Conservation (phyloP, 441 rosid species). For the Erysimum pusillum region DNA sequence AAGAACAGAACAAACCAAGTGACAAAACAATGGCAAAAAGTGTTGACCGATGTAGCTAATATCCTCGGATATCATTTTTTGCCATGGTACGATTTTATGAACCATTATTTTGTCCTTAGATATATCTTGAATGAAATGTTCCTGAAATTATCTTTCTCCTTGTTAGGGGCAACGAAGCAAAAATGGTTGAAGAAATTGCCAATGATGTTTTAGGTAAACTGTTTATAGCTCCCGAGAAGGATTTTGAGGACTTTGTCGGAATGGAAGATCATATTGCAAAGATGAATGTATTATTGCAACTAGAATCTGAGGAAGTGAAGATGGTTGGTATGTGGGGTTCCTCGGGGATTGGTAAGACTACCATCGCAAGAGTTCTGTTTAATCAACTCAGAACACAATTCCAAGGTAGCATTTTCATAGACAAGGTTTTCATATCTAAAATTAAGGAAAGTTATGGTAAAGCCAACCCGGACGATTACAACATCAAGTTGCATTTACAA, state of each 20-base stretch:
- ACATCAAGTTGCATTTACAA: constrained; percentile 10
- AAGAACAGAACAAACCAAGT: background rate
- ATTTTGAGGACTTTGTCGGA: background rate
- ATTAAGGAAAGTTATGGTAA: background rate
- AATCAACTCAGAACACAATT: background rate
- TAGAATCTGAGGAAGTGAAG: background rate
- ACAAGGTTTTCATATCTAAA: background rate
- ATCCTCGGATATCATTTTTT: constrained; percentile 17
- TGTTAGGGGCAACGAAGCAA: background rate
- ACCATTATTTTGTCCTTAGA: background rate
- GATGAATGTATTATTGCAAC: background rate
- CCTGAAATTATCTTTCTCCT: background rate
- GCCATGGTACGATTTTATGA: background rate
- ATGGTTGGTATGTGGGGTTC: constrained; percentile 25
- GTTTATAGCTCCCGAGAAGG: background rate
- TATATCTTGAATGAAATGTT: background rate
- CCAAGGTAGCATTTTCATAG: background rate
- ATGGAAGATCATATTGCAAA: background rate
- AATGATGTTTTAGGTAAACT: background rate
- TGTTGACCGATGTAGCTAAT: constrained; percentile 16
- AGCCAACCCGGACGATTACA: background rate
- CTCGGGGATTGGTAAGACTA: background rate
- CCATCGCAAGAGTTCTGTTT: constrained; percentile 13
- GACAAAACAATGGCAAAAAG: background rate
- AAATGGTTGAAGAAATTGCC: constrained; percentile 1